Evolutionary conservation across 1,139 yeast species (phyloP).

Genomic region (Suhomyces coccinellae): DNA sequence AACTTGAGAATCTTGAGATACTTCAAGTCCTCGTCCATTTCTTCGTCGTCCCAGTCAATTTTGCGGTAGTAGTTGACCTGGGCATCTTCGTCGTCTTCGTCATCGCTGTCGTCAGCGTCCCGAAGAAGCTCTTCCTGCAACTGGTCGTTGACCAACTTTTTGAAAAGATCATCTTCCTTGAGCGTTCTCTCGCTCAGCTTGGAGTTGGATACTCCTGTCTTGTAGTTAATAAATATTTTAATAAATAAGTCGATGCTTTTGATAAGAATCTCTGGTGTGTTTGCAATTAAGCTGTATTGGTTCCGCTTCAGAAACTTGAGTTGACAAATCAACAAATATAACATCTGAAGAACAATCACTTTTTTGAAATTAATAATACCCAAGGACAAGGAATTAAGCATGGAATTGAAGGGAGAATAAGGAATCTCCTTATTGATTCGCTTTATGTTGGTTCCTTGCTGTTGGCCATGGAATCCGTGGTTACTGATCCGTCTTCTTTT

Average conservation of each 20-base stretch:
- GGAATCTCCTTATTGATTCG: slow-evolving; percentile 32
- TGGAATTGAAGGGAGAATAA: slow-evolving; percentile 42
- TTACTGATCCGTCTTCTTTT: slow-evolving; percentile 32
- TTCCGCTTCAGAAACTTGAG: slow-evolving; percentile 34
- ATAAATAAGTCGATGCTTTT: slow-evolving; percentile 39
- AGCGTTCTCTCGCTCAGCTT: slow-evolving; percentile 18
- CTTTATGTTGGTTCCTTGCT: slow-evolving; percentile 11
- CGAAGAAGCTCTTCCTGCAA: slow-evolving; percentile 40
- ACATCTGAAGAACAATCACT: slow-evolving; percentile 46
- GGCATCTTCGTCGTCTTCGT: slow-evolving; percentile 27
- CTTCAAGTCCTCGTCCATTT: slow-evolving; percentile 51
- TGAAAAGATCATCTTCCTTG: slow-evolving; percentile 41
- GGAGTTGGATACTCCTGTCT: slow-evolving; percentile 19
- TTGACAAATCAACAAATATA: slow-evolving; percentile 43
- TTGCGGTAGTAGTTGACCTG: slow-evolving; percentile 22
- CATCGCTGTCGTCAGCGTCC: slow-evolving; percentile 39
- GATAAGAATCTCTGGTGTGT: slow-evolving; percentile 28
- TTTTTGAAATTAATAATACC: slow-evolving; percentile 49
- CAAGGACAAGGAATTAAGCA: slow-evolving; percentile 48
- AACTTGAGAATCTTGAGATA: slow-evolving; percentile 45
- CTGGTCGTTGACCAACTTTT: slow-evolving; percentile 43
- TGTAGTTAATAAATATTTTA: slow-evolving; percentile 42
- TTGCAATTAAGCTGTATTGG: slow-evolving; percentile 21
- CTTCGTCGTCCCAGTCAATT: slow-evolving; percentile 53
- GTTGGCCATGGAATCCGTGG: slow-evolving; percentile 7